Base-by-base conservation (phyloP, 2,329 filamentous ascomycete genomes). In the Hypoxylon sp. region DNA sequence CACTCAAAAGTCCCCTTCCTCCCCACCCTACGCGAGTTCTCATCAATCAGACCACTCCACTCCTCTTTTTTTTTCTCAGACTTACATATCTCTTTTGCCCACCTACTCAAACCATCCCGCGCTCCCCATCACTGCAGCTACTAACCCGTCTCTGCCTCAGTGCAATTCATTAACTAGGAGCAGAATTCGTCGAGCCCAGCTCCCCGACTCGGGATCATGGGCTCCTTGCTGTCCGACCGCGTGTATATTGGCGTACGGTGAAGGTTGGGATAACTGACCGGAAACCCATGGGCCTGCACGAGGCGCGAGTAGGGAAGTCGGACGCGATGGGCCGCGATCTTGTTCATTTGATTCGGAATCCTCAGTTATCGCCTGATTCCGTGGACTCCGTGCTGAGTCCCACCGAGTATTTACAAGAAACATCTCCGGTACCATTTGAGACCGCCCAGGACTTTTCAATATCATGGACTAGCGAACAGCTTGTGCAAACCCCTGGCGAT, bases 141-240 rank as follows among this genome's bases (percentile, higher is more conserved):
- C 26, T 44, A 55, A 53, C 44, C 24, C 24, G 42, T 59, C 54
- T 22, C 55, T 54, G 35, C 61, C 53, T 39, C 44, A 58, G 62
- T 59, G 47, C 62, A 46, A 63, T 62, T 61, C 51, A 52, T 11
- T 50, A 44, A 19, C 44, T 46, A 42, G 53, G 52, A 58, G 37
- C 39, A 50, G 48, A 29, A 50, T 37, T 39, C 54, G 55, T 35
- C 47, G 66, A 67, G 67, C 69, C 63, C 53, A 58, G 53, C 61
- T 63, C 69, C 62, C 63, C 48, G 59, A 66, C 35, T 66, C 46
- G 61, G 69, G 67, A 71, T 70, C 66, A 71, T 71, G 69, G 69
- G 69, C 69, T 70, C 67, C 67, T 67, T 71, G 69, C 42, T 60
- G 63, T 60, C 39, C 52, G 51, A 66, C 54, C 50, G 59, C 59